Evolutionary conservation across 2,329 filamentous ascomycete genomes (phyloP), one percentile per base, ranked within the genome.

Genomic region (Xylaria sp.): DNA sequence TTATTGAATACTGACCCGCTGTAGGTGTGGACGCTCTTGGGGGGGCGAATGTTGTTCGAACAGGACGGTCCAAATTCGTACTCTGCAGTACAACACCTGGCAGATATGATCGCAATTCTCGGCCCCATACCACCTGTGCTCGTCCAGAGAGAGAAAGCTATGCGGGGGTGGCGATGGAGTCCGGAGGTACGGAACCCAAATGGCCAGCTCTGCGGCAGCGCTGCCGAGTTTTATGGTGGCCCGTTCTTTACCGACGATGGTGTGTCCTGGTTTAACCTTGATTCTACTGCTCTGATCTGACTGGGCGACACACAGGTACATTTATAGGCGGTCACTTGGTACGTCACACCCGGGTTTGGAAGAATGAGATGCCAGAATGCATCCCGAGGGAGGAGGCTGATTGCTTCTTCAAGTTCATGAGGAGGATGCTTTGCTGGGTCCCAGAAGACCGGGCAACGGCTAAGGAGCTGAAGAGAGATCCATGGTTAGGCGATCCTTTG

Each of bases 371-470:
- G 27, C 58, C 58, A 4, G 44, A 25, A 35, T 60, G 58, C 42
- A 60, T 60, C 27, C 29, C 58, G 10, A 48, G 21, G 27, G 40
- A 60, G n/a, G 58, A 60, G 27, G 12, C 5, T 23, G 44, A 50
- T 32, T 10, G 9, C 18, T 60, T 60, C 18, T 32, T 60, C 27
- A 32, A 23, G n/a, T 60, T 60, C 21, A 60, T 60, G 58, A 60
- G 58, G 29, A 60, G 58, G 42, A 50, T 60, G 58, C 29, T 60
- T 29, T 48, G 42, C 27, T 60, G 58, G 58, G 10, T 60, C 29
- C 58, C 58, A 29, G 58, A 60, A 32, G 13, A 60, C 13, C 27
- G 58, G 13, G 27, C 58, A 35, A 50, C 58, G 3, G 58, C 58
- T 35, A 40, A 10, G 44, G 58, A 51, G 29, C 29, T 60, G 13